These are phyloP conservation scores for Trichomonas gallinae DNA, from an alignment of 208 protist genomes.

Conservation along the genomic window DNA sequence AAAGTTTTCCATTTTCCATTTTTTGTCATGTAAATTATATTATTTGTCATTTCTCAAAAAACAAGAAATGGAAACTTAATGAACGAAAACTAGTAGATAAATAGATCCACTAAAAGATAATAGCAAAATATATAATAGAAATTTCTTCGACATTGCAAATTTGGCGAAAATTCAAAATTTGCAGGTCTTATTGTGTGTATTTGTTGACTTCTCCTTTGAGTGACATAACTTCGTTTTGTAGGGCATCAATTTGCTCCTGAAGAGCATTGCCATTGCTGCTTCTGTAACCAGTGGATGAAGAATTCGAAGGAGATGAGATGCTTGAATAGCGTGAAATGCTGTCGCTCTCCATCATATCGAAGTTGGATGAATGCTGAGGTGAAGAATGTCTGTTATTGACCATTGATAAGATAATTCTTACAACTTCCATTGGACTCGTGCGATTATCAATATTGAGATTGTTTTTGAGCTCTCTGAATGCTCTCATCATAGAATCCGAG, in stretches of 20 bases:
- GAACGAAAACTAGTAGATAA: too few species aligned
- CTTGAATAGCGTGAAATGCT: background rate
- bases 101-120: too few species aligned
- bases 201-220: background rate
- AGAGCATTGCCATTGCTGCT: background rate
- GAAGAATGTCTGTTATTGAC: background rate
- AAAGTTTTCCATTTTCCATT: too few species aligned
- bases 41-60: too few species aligned
- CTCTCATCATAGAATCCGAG: background rate
- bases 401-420: background rate
- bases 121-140: too few species aligned
- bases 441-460: background rate
- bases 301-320: background rate
- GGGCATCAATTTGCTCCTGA: background rate
- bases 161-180: too few species aligned
- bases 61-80: too few species aligned
- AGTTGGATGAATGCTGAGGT: background rate
- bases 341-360: background rate
- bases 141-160: too few species aligned
- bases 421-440: background rate
- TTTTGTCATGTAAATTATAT: too few species aligned
- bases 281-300: background rate
- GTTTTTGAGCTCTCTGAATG: background rate
- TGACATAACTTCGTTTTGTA: background rate
- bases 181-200: background rate